A percentile compares a stretch with the other conserved stretches of the same genome.
phyloP scores from a whole-genome alignment of 768 basidiomycete species.

The Leccinum broughii region DNA sequence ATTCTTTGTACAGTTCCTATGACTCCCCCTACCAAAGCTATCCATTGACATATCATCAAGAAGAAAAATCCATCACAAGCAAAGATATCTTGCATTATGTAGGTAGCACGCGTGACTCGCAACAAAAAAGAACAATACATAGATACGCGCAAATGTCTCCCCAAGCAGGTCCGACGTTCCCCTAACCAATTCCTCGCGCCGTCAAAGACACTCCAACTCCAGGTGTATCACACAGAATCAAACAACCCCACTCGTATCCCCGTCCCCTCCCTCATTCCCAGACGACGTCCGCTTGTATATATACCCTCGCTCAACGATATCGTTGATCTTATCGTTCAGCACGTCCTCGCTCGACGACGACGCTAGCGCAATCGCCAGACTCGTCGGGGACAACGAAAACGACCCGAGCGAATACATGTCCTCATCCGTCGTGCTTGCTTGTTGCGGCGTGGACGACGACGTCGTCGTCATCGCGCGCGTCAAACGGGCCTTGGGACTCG shows the following conservation, averaged over 20 bases:
- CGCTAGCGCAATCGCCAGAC: conserved; percentile 23
- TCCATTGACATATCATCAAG: too few relatives aligned
- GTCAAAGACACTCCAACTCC: background rate
- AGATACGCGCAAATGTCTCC: background rate
- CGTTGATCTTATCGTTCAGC: conserved; percentile 34
- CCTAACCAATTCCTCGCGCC: too few relatives aligned
- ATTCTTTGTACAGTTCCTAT: too few relatives aligned
- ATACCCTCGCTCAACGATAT: conserved; percentile 40
- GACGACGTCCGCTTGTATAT: conserved; percentile 18
- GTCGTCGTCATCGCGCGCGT: too few relatives aligned
- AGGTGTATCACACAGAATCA: too few relatives aligned
- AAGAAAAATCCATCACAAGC: too few relatives aligned
- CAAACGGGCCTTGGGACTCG: conserved; percentile 5
- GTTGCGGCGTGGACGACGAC: background rate
- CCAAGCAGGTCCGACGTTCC: too few relatives aligned
- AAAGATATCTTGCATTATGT: too few relatives aligned
- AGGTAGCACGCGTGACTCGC: too few relatives aligned
- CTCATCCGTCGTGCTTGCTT: conserved; percentile 6
- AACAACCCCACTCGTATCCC: too few relatives aligned
- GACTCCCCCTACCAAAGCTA: too few relatives aligned
- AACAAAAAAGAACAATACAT: background rate
- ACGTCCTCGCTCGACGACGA: conserved; percentile 28
- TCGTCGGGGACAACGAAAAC: conserved; percentile 27
- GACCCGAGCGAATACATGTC: conserved; percentile 16
- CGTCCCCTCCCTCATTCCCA: too few relatives aligned